Evolutionary conservation across 1,284 basidiomycete genomes (phyloP), one percentile per base, ranked within the genome.

Genomic region (Cryptococcus jaspeensis): DNA sequence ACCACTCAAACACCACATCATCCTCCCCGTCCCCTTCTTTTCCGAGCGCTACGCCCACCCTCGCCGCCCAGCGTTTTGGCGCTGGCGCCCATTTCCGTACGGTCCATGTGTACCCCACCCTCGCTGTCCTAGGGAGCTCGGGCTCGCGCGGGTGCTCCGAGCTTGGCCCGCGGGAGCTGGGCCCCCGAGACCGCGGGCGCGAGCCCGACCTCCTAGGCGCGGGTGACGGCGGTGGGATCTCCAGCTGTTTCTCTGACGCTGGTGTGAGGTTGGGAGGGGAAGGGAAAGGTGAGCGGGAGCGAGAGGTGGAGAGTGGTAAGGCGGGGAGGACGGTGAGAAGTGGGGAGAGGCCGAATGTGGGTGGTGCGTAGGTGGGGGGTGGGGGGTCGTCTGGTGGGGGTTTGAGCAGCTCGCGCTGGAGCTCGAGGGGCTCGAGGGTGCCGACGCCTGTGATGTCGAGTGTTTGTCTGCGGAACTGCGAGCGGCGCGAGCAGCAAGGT

Each of bases 401-500:
- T 20, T 15, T 9, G 28, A 20, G 16, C 35, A 36, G 18, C 32
- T 50, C 15, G 58, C 53, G 40, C 23, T 9, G 65, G 62, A 92
- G 84, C 71, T 94, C 90, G n/a, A 89, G 80, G 1, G 89, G 87
- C 70, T 93, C 92, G 8, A 92, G 80, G 12, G 87, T 71, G 2
- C 87, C 89, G 3, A 92, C 81, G 35, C 86, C 87, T 38, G 88
- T 81, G 28, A 94, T 80, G 71, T 94, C 92, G n/a, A 92, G 79
- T 0, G 89, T 88, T 15, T 89, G 85, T 68, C 87, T 91, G 61
- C 84, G 81, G 72, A 96, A 96, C 70, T 76, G 58, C n/a, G 18
- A 20, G 42, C 56, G 50, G 43, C n/a, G 3, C 20, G 22, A 47
- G 46, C 6, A 22, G 15, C 25, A 32, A 4, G 48, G 48, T 40